These are phyloP conservation scores for Phlebopus sp. DNA, from an alignment of 1,284 basidiomycete genomes.

Conservation along the genomic window DNA sequence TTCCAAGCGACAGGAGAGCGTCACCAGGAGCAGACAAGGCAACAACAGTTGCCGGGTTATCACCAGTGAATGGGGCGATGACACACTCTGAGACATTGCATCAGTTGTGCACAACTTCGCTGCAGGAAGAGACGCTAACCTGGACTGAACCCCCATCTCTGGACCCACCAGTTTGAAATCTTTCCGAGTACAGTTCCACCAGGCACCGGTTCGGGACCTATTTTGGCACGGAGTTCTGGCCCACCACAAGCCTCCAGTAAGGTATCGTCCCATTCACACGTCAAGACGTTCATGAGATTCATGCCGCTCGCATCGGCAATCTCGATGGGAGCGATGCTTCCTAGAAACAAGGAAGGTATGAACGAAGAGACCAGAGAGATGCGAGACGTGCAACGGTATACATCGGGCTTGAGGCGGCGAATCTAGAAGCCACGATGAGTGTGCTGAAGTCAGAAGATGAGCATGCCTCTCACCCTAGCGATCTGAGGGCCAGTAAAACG, in stretches of 20 bases:
- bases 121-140: slow-evolving; percentile 37
- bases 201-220: slow-evolving; percentile 78
- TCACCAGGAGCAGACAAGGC: slow-evolving; percentile 80
- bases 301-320: slow-evolving; percentile 87
- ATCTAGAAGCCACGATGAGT: slow-evolving; percentile 42
- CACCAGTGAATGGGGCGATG: slow-evolving; percentile 86
- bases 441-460: slow-evolving; percentile 1
- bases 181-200: slow-evolving; percentile 67
- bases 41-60: slow-evolving; percentile 88
- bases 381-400: slow-evolving; percentile 64
- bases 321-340: slow-evolving; percentile 66
- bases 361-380: slow-evolving; percentile 85
- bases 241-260: slow-evolving; percentile 65
- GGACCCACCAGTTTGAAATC: slow-evolving; percentile 70
- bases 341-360: slow-evolving; percentile 77
- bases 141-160: slow-evolving; percentile 73
- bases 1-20: slow-evolving; percentile 87
- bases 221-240: slow-evolving; percentile 63
- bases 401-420: slow-evolving; percentile 52
- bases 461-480: slow-evolving; percentile 49
- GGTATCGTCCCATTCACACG: slow-evolving; percentile 66
- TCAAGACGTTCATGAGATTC: slow-evolving; percentile 78
- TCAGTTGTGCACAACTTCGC: slow-evolving; percentile 1
- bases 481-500: slow-evolving; percentile 90
- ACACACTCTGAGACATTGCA: slow-evolving; percentile 56